Evolutionary conservation across 805 yeast genomes (phyloP).

Genomic region (Hanseniaspora pseudoguilliermondii): DNA sequence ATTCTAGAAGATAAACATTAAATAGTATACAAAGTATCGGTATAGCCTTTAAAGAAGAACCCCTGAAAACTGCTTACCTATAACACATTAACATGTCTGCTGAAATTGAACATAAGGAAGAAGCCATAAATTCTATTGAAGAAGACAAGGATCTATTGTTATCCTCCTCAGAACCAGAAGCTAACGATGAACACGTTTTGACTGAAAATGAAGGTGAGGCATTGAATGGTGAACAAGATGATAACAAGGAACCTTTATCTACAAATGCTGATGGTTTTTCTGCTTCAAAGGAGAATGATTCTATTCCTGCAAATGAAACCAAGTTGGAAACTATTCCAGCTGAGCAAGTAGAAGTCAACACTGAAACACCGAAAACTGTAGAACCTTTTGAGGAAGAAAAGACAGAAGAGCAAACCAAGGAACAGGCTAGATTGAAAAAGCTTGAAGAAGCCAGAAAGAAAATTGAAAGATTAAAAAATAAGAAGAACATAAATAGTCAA

Average conservation of each 20-base stretch:
- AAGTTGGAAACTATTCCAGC: not conserved
- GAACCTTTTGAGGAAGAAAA: not conserved
- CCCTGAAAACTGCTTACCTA: not conserved
- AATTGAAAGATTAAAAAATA: conserved; percentile 56
- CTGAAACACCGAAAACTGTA: not conserved
- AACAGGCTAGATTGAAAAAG: conserved; percentile 39
- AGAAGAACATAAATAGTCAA: conserved; percentile 36
- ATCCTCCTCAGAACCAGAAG: not conserved
- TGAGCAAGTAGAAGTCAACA: not conserved
- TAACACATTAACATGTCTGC: not conserved
- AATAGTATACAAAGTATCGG: too few relatives aligned
- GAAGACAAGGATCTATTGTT: not conserved
- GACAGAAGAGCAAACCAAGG: conserved; percentile 18
- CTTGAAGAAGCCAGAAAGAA: conserved; percentile 64
- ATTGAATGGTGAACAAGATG: not conserved
- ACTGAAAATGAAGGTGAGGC: not conserved
- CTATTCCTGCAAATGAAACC: not conserved
- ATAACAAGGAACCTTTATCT: not conserved
- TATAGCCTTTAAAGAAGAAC: not conserved
- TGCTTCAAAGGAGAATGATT: not conserved
- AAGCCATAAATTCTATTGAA: not conserved
- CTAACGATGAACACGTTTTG: not conserved
- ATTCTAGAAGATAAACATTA: too few relatives aligned
- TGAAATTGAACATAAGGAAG: not conserved
- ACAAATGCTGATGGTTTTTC: not conserved